Base-by-base conservation (phyloP, 176 grass and related monocot genomes). In the Alloteropsis semialata region DNA sequence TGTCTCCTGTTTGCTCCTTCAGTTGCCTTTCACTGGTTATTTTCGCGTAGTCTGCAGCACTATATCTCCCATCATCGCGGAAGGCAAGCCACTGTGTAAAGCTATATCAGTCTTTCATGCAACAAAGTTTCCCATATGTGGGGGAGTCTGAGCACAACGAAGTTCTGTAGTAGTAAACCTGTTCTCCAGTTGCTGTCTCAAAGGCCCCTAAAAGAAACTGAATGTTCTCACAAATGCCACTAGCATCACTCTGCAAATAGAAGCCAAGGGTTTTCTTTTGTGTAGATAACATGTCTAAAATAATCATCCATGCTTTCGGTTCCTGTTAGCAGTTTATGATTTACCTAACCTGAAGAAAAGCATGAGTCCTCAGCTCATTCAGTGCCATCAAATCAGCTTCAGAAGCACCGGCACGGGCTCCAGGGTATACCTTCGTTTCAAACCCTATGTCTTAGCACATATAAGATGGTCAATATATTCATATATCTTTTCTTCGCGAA, bases 371-470 rank as follows among this genome's bases (percentile, higher is more conserved):
- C 81, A 95, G 75, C 82, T 98, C 95, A 93, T 93, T 95, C 53
- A 92, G 76, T 84, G 95, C 92, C 95, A 98, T 95, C 73, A 95
- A 89, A 91, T 95, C 91, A 59, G 81, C 88, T 98, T 98, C 95
- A 74, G 80, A 85, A 89, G 92, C 84, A 88, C 90, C 90, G 75
- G 75, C 77, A 76, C 74, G 77, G 45, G 65, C 74, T 87, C 95
- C 88, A 79, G 92, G 95, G 85, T 98, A 98, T 82, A 95, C 95
- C 95, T 98, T 84, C 69, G 82, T 89, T 79, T 72, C 82, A 81
- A 83, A 91, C 63, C 49, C 84, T 72, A 94, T 76, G 74, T 86
- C 42, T 88, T 80, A 92, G 82, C 41, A 82, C 63, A 84, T 87
- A 86, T 81, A 76, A 90, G n/a, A 76, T 60, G 56, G 12, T 89